Percentiles rank a stretch among this genome's conserved stretches.
phyloP scores from a whole-genome alignment of 2,329 filamentous ascomycete genomes.

The Colletotrichum liriopes region DNA sequence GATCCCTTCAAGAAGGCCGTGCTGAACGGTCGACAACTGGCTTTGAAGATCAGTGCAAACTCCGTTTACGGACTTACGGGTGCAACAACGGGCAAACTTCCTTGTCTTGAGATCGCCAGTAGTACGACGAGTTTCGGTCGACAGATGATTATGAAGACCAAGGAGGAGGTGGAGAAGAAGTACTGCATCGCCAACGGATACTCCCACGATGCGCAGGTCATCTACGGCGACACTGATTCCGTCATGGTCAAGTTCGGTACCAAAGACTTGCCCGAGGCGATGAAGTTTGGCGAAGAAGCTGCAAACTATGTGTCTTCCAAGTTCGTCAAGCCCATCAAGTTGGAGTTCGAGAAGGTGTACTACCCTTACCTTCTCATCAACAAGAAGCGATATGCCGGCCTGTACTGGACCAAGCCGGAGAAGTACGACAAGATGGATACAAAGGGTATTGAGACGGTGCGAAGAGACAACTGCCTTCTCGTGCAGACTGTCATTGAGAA shows the following conservation, averaged over 20 bases:
- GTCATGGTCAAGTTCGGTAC: slow-evolving; percentile 99
- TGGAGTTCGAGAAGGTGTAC: slow-evolving; percentile 99
- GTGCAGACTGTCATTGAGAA: slow-evolving; percentile 99
- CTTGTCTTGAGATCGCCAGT: slow-evolving; percentile 94
- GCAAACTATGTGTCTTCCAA: slow-evolving; percentile 90
- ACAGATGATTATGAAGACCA: slow-evolving; percentile 99
- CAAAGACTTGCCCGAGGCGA: slow-evolving; percentile 86
- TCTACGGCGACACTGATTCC: slow-evolving; percentile 99
- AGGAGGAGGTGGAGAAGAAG: slow-evolving; percentile 90
- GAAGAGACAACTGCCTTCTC: slow-evolving; percentile 94
- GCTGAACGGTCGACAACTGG: slow-evolving; percentile 95
- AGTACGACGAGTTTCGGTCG: slow-evolving; percentile 97
- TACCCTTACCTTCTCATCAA: slow-evolving; percentile 99
- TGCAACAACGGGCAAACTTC: slow-evolving; percentile 95
- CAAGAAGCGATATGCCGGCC: slow-evolving; percentile 98
- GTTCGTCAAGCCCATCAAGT: slow-evolving; percentile 96
- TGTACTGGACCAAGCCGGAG: slow-evolving; percentile 95
- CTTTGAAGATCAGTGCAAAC: slow-evolving; percentile 97
- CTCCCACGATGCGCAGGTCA: slow-evolving; percentile 93
- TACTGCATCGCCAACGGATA: slow-evolving; percentile 97
- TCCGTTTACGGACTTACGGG: slow-evolving; percentile 98
- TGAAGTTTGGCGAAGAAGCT: slow-evolving; percentile 96
- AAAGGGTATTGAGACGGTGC: slow-evolving; percentile 98
- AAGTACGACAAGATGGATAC: slow-evolving; percentile 99
- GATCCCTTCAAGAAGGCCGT: slow-evolving; percentile 99